Evolutionary conservation across 176 grass and related monocot species (phyloP).

Genomic region (Aegilops sharonensis): DNA sequence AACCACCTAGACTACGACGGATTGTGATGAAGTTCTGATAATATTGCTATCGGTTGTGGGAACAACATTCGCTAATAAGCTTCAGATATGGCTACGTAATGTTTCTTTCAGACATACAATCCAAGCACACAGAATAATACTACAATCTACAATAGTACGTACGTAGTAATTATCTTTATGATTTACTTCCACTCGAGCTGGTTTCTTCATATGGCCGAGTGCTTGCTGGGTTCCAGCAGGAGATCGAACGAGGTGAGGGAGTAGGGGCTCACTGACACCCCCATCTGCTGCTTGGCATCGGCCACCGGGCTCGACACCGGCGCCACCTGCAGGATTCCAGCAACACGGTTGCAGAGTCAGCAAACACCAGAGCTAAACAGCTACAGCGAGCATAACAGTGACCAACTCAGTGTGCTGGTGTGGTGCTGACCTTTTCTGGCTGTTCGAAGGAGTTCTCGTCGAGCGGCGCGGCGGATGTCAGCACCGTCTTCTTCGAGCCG

Average conservation of each 20-base stretch:
- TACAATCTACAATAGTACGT: neutral
- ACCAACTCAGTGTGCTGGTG: neutral
- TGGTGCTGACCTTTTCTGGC: slow-evolving; percentile 56
- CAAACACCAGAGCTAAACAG: neutral
- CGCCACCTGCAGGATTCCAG: slow-evolving; percentile 45
- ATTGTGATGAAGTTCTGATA: neutral
- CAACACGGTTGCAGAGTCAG: neutral
- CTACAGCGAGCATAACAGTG: too few relatives aligned
- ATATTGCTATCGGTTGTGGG: too few relatives aligned
- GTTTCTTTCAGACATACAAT: neutral
- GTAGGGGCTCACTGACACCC: slow-evolving; percentile 39
- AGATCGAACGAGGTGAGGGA: slow-evolving; percentile 72
- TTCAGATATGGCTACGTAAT: too few relatives aligned
- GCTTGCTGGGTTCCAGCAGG: slow-evolving; percentile 44
- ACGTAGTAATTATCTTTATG: neutral
- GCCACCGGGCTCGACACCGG: slow-evolving; percentile 33
- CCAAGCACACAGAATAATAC: neutral
- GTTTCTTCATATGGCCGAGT: slow-evolving; percentile 28
- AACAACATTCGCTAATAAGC: too few relatives aligned
- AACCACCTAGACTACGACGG: slow-evolving; percentile 90
- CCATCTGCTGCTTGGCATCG: slow-evolving; percentile 48
- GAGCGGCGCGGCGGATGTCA: slow-evolving; percentile 55
- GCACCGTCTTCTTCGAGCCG: slow-evolving; percentile 50
- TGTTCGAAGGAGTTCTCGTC: slow-evolving; percentile 77
- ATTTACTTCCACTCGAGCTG: neutral